Base-by-base conservation (phyloP, 148 eudicot genomes). In the Diospyros kaki region DNA sequence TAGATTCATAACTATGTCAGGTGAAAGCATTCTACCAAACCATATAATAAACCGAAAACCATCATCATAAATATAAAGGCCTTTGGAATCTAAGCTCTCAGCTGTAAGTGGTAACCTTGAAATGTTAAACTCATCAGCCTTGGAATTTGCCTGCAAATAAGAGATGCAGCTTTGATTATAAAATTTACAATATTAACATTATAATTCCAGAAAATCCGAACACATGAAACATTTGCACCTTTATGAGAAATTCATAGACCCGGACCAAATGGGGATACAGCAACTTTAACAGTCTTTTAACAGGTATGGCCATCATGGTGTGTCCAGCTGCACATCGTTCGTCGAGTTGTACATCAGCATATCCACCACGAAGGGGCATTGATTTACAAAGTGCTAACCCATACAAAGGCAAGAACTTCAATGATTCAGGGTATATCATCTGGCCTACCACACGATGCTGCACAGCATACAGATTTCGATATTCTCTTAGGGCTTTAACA, bases 311-410 rank as follows among this genome's bases (percentile, higher is more conserved):
- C 99, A 93, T 93, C 88, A 95, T 86, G 79, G 91, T 91, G 69
- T 84, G 89, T 64, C 98, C 99, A 77, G 87, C 91, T 48, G 97
- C 98, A 86, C 99, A 93, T 6, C 98, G 98, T 73, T 93, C 99
- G 85, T 95, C 99, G 65, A 93, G 87, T 78, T 81, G 93, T 52
- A 73, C 98, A 86, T 95, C 99, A 64, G 93, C 85, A 89, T 86
- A 80, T 17, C 98, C 94, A 78, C 99, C 98, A 76, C 94, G 97
- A 69, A 93, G 89, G 51, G 98, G 82, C 59, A 83, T 81, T 62
- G 98, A 93, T 83, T 95, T 93, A 73, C 86, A 87, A 44, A 95
- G 83, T 17, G 94, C 94, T 61, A 95, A 80, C 50, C 86, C 91
- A 78, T 95, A 95, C 83, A 93, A 80, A 73, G 89, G 87, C 85